Evolutionary conservation across 257 asterid species (phyloP).

Genomic region (Jasminum sambac): DNA sequence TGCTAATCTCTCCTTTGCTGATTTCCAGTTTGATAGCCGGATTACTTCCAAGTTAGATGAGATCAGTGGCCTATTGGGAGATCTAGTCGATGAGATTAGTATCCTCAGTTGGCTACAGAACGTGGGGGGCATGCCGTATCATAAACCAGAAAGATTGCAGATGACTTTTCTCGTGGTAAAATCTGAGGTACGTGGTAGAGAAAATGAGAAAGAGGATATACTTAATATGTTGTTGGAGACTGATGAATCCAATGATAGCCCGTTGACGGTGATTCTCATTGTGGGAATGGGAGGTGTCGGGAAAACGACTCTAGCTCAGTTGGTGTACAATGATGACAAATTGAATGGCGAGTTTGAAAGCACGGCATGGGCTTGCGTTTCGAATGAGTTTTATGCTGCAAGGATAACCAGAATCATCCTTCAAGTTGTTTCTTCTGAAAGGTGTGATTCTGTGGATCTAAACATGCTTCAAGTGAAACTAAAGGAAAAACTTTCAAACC

Average conservation of each 20-base stretch:
- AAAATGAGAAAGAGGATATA: conserved; percentile 16
- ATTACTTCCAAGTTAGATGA: background rate
- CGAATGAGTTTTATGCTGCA: conserved; percentile 1
- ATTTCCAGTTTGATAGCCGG: background rate
- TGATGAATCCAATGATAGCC: conserved; percentile 11
- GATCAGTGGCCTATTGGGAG: background rate
- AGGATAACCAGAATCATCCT: background rate
- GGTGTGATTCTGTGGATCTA: background rate
- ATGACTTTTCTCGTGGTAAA: conserved; percentile 7
- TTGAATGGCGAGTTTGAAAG: conserved; percentile 17
- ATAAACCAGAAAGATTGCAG: background rate
- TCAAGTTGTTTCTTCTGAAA: background rate
- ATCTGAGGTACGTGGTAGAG: conserved; percentile 29
- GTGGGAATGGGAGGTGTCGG: conserved; percentile 32
- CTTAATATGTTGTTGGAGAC: conserved; percentile 11
- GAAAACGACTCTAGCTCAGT: conserved; percentile 26
- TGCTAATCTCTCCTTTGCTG: background rate
- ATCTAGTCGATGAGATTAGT: background rate
- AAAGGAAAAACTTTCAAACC: background rate
- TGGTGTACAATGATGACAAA: conserved; percentile 24
- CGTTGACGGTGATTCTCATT: conserved; percentile 18
- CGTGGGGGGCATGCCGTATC: background rate
- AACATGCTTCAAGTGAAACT: background rate
- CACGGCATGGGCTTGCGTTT: conserved; percentile 25
- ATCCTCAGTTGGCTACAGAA: background rate